Evolutionary conservation across 371 early-diverging fungal genomes (phyloP).

Genomic region (Apophysomyces ossiformis): DNA sequence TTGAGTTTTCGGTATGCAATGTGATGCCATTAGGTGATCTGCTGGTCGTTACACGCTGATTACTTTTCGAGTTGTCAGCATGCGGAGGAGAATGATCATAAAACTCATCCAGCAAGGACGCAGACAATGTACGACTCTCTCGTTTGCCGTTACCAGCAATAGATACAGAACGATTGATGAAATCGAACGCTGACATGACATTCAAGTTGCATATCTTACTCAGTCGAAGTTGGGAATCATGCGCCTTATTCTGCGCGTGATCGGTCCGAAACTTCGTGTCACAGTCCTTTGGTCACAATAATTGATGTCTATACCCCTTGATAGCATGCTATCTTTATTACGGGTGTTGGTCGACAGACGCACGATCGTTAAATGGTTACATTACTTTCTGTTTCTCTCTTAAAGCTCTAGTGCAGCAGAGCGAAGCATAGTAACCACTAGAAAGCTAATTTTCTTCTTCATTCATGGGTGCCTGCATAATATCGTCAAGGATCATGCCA

Average conservation of each 20-base stretch:
- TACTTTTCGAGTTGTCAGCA: background rate
- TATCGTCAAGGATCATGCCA: too few relatives aligned
- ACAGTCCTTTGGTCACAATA: too few relatives aligned
- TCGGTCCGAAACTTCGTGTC: background rate
- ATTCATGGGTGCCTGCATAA: too few relatives aligned
- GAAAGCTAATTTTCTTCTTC: too few relatives aligned
- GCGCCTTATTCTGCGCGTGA: background rate
- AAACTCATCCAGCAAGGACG: background rate
- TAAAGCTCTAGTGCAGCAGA: too few relatives aligned
- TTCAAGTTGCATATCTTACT: background rate
- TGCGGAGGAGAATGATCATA: background rate
- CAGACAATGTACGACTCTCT: background rate
- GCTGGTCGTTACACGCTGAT: background rate
- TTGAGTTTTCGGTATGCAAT: background rate
- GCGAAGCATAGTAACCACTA: too few relatives aligned
- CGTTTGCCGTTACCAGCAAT: background rate
- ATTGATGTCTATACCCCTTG: too few relatives aligned
- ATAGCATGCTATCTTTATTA: too few relatives aligned
- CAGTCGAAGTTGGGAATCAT: background rate
- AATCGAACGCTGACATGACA: conserved; percentile 10
- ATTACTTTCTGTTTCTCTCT: too few relatives aligned
- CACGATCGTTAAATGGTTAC: too few relatives aligned
- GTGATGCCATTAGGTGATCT: background rate
- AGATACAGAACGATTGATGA: conserved; percentile 7
- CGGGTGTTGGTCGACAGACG: too few relatives aligned